Evolutionary conservation across 148 eudicot genomes (phyloP), one percentile per base, ranked within the genome.

Genomic region (Fagopyrum esculentum): DNA sequence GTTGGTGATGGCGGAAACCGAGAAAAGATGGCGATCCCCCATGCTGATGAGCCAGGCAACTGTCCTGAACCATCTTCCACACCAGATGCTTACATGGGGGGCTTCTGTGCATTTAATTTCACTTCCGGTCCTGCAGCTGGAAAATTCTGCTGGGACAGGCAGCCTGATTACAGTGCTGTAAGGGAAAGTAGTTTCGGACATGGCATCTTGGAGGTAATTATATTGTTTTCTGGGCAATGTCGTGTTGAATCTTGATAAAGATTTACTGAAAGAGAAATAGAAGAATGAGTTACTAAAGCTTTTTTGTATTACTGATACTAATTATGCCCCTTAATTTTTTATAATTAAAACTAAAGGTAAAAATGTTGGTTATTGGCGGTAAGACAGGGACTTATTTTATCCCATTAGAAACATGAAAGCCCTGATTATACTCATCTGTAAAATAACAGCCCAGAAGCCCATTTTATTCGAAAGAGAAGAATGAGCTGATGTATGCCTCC

Each of bases 111-210:
- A 9, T 78, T 68, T 61, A 95, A 95, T 81, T 95, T 95, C 56
- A 90, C 98, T 30, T 81, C 92, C 54, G 98, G 98, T 69, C 97
- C 97, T 68, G 97, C 97, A 64, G 85, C 91, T 19, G 97, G 97
- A 1, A 92, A 87, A 54, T 95, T 95, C 55, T 95, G 98, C 76
- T 95, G 98, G 98, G 97, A 90, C 71, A 85, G 74, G 16, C 98
- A 95, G 73, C 98, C 97, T 52, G 92, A 90, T 75, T 95, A 77
- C 73, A 92, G 97, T 56, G 97, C 98, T 9, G 88, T 82, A 71
- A 85, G 98, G 71, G 98, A 95, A 81, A 87, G 87, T 75, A 95
- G 98, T 84, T 95, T 95, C 68, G 98, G 98, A 71, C 98, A 95
- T 77, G 98, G 98, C 47, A 89, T 95, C 51, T 86, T 95, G 50